Evolutionary conservation across 2,329 filamentous ascomycete species (phyloP), one percentile per base, ranked within the genome.

Genomic region (Boeremia lycopersici): DNA sequence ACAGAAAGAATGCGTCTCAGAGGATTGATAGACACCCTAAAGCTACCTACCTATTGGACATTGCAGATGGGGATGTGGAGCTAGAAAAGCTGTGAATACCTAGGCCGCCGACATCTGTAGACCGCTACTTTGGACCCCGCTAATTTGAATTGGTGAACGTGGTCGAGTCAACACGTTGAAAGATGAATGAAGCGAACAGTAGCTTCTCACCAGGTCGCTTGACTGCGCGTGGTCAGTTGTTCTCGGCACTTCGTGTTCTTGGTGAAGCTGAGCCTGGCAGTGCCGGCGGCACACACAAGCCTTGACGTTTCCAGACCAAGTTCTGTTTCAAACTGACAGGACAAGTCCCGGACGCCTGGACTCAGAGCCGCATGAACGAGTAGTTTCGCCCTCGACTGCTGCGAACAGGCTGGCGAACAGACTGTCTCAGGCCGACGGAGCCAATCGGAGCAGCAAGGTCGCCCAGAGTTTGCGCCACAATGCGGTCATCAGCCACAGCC

Each of bases 391-490:
- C 33, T 59, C 15, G 52, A 50, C 35, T 50, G 19, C 28, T 61
- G 53, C 61, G 19, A 23, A 23, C 19, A 23, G 19, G 19, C 19
- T 23, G 54, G 57, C 57, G 44, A 58, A 53, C 57, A 33, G 25
- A 12, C 19, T 44, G 51, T 58, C 54, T 58, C 48, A 40, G 26
- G 35, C 11, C 3, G 19, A 29, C 19, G 19, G 11, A 48, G 17
- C 53, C 53, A 42, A 57, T 48, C 48, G 35, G 42, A 45, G 53
- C 23, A 41, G 41, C 26, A 36, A 17, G 23, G 25, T 43, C 2
- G 53, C 46, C 48, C 49, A 48, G 56, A 44, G 35, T 53, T 48
- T 53, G 49, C 42, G 53, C 57, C 57, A 53, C 53, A 50, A 4
- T 11, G 15, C 28, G 17, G 26, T 6, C 29, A 54, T 23, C 39